phyloP scores from a whole-genome alignment of 257 asterid species.

The Sherardia arvensis region DNA sequence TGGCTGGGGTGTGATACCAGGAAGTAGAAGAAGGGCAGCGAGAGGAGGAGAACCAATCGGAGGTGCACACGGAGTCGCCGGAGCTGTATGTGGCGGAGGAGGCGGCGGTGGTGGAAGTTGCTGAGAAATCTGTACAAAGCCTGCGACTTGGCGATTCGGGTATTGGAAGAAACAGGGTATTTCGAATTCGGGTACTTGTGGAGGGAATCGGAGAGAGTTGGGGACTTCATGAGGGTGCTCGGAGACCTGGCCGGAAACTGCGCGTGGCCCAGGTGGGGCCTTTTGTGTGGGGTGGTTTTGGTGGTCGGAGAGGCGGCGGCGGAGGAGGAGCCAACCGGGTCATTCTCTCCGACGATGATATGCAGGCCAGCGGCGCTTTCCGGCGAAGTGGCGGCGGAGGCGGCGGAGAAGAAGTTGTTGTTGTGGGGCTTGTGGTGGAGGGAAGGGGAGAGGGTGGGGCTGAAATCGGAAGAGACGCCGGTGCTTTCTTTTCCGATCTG shows the following conservation, averaged over 20 bases:
- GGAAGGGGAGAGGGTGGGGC: slow-evolving; percentile 54
- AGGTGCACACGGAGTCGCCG: slow-evolving; percentile 68
- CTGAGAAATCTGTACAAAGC: slow-evolving; percentile 34
- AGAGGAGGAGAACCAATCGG: slow-evolving; percentile 56
- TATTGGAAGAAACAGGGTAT: slow-evolving; percentile 30
- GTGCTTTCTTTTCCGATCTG: slow-evolving; percentile 99
- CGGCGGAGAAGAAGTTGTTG: slow-evolving; percentile 28
- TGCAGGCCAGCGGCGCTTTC: slow-evolving; percentile 28
- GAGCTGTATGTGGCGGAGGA: slow-evolving; percentile 33
- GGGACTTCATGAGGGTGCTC: slow-evolving; percentile 40
- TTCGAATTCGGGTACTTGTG: slow-evolving; percentile 46
- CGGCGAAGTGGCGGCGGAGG: slow-evolving; percentile 22
- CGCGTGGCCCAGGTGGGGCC: slow-evolving; percentile 50
- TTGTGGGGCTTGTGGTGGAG: slow-evolving; percentile 43
- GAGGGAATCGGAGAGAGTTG: slow-evolving; percentile 49
- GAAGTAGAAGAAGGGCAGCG: slow-evolving; percentile 75
- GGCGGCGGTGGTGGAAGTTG: slow-evolving; percentile 59
- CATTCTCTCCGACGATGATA: slow-evolving; percentile 51
- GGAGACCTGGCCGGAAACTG: slow-evolving; percentile 32
- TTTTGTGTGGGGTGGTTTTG: slow-evolving; percentile 62
- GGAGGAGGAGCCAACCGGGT: slow-evolving; percentile 29
- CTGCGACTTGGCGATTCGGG: slow-evolving; percentile 31
- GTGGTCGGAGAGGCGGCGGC: slow-evolving; percentile 16
- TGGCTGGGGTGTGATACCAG: slow-evolving; percentile 79
- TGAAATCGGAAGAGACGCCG: slow-evolving; percentile 99